Evolutionary conservation across 352 stramenopile genomes (phyloP), one percentile per base, ranked within the genome.

Genomic region (Pythium myriotylum): DNA sequence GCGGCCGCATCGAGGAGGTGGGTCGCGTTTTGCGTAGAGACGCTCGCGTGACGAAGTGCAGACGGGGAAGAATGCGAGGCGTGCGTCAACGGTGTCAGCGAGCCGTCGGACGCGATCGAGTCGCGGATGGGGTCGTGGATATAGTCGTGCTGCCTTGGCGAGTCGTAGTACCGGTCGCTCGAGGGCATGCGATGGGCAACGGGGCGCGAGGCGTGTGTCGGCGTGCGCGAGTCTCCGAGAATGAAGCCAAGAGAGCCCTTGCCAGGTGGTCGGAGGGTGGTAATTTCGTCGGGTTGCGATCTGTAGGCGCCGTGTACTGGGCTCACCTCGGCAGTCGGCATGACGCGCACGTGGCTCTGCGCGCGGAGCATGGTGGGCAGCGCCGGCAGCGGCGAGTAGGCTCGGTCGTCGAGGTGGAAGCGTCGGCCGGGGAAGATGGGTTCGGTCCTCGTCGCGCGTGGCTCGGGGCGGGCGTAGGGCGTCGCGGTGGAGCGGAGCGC

Each of bases 321-420:
- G 17, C 37, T 42, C 39, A 14, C 26, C 39, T 9, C 40, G 26
- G n/a, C 40, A 13, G 27, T 52, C 20, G 53, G 53, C 26, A 51
- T 19, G 6, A 47, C 22, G 8, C 57, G 48, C 35, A 65, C 52
- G 57, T 65, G 47, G 17, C 37, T 57, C 14, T 48, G 57, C 1
- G 57, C 32, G 4, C 37, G 37, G 12, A 65, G 32, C 14, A 65
- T 20, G n/a, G 57, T 55, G 8, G 57, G 57, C 22, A 65, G 32
- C 1, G 59, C n/a, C 6, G 59, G 57, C 10, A 65, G 33, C 12
- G 57, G 50, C 2, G 45, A 42, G 29, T 54, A 59, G 43, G 29
- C 22, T 22, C 49, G 39, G 4, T 59, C 59, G 1, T 47, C 7
- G 4, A 2, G 26, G 4, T 23, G 33, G 24, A 16, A 54, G 29